These are phyloP conservation scores for Pichia cephalocereana DNA, from an alignment of 805 yeast species.

Conservation along the genomic window DNA sequence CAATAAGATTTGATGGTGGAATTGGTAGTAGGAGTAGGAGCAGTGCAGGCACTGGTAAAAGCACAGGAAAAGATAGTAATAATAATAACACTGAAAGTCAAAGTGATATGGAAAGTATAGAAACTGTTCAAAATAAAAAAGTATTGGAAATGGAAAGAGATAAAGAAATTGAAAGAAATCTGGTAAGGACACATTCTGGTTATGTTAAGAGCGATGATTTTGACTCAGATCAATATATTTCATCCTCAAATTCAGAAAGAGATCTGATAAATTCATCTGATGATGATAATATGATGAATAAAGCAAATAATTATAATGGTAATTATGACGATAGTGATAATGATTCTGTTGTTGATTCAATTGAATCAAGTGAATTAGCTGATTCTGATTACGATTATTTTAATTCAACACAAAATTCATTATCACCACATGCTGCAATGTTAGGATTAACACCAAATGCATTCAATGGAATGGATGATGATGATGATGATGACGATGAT, in stretches of 20 bases:
- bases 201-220: not conserved
- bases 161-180: too few relatives aligned
- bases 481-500: not conserved
- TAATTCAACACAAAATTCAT: constrained; percentile 3
- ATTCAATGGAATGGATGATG: constrained; percentile 3
- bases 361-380: constrained; percentile 17
- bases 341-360: constrained; percentile 12
- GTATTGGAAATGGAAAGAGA: too few relatives aligned
- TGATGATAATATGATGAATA: not conserved
- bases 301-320: not conserved
- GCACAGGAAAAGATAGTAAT: too few relatives aligned
- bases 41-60: too few relatives aligned
- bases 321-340: constrained; percentile 2
- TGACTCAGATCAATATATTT: not conserved
- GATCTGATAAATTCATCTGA: constrained; percentile 3
- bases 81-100: too few relatives aligned
- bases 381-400: constrained; percentile 20
- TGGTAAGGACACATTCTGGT: not conserved
- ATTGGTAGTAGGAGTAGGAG: too few relatives aligned
- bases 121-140: too few relatives aligned
- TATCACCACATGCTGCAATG: not conserved
- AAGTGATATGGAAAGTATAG: too few relatives aligned
- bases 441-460: not conserved
- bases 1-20: constrained; percentile 2
- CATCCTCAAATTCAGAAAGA: constrained; percentile 1